phyloP scores from a whole-genome alignment of 345 rosid genomes.

The Populus pruinosa region DNA sequence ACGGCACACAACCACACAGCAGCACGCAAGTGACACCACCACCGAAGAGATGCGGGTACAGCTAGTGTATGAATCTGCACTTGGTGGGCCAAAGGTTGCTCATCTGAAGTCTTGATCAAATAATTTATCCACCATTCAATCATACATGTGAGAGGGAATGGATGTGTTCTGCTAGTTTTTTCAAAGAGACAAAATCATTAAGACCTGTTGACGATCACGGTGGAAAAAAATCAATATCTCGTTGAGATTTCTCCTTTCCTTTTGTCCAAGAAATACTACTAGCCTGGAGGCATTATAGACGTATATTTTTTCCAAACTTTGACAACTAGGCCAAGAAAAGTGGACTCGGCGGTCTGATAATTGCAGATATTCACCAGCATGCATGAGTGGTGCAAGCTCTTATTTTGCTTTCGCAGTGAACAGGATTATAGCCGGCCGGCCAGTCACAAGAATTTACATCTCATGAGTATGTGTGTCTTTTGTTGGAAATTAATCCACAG shows the following conservation, averaged over 20 bases:
- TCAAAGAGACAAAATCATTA: not conserved
- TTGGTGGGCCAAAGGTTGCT: slow-evolving; percentile 10
- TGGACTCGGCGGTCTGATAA: not conserved
- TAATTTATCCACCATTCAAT: not conserved
- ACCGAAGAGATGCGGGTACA: not conserved
- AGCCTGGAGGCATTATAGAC: no score
- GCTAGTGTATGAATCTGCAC: not conserved
- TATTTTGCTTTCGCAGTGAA: not conserved
- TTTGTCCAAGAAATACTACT: no score
- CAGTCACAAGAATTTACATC: no score
- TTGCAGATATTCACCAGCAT: not conserved
- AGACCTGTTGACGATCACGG: not conserved
- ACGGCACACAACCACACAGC: not conserved
- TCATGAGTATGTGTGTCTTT: not conserved
- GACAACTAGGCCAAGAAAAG: not conserved
- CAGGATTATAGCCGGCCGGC: not conserved
- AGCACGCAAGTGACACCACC: not conserved
- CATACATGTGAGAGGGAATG: not conserved
- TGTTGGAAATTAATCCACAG: not conserved
- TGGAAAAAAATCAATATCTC: not conserved
- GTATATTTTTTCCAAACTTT: no score
- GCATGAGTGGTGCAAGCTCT: not conserved
- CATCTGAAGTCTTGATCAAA: not conserved
- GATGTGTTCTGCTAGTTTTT: not conserved
- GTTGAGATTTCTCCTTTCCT: not conserved